Evolutionary conservation across 495 filamentous ascomycete species (phyloP), one percentile per base, ranked within the genome.

Genomic region (Chaetomium tenue): DNA sequence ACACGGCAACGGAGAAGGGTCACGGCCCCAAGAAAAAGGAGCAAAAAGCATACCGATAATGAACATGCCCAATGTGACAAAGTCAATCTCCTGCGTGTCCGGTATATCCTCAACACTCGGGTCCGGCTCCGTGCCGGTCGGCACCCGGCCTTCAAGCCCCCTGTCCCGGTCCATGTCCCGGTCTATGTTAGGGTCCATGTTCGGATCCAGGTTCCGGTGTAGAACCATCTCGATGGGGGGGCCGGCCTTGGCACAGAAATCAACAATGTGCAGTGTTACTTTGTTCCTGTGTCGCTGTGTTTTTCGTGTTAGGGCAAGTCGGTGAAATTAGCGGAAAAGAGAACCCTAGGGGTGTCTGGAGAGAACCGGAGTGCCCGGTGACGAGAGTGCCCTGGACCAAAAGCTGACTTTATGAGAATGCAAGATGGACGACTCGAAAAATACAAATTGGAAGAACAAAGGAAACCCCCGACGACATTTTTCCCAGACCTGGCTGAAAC

Each of bases 51-150:
- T 84, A 95, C 92, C 93, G 62, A 98, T 89, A 55, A 96, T 97
- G 70, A 97, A 93, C 93, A 97, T 97, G 71, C 91, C 93, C 70
- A 98, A 72, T 0, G 93, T 96, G 68, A 88, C 89, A 70, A 97
- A 92, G 64, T 92, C 89, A 55, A 92, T 85, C 66, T 77, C 77
- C 60, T 79, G 79, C 37, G 18, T 50, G 23, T 58, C 54, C 7
- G 63, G 26, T 20, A 58, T 60, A 15, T 44, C 62, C 20, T 16
- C 40, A 5, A 18, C 26, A 3, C 5, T 33, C 23, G 28, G 30
- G 2, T 55, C 62, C n/a, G 54, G 28, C 39, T 30, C 63, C 50
- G 39, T 22, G n/a, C 13, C 48, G 39, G 61, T 2, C 50, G 20
- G 52, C 18, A 40, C 26, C 40, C 16, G n/a, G 18, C 20, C n/a